Percentiles rank a stretch among this genome's conserved stretches.
phyloP scores from a whole-genome alignment of 2,329 filamentous ascomycete genomes.

The Scleromitrula shiraiana region DNA sequence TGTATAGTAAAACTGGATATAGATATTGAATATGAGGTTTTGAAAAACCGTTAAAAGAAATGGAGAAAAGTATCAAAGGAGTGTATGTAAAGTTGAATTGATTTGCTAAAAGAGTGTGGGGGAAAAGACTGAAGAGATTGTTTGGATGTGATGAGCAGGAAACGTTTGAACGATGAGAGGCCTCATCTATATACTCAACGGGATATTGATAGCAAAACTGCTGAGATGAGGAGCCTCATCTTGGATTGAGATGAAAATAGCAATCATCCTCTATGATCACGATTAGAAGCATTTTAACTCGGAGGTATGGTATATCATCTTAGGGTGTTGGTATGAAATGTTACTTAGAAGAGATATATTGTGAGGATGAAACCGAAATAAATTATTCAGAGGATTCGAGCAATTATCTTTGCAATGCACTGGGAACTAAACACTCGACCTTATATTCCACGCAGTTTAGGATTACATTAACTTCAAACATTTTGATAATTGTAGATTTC shows the following conservation, averaged over 20 bases:
- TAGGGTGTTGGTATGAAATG: no score
- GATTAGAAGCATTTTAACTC: no score
- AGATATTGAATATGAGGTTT: background rate
- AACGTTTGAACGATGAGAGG: background rate
- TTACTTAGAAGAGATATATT: no score
- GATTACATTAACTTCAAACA: no score
- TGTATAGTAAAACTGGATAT: background rate
- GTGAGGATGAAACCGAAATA: no score
- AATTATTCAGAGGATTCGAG: no score
- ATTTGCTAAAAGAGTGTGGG: background rate
- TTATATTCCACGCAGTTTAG: no score
- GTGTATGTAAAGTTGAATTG: background rate
- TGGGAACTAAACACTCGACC: no score
- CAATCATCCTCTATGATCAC: background rate
- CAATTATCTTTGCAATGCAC: no score
- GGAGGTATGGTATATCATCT: no score
- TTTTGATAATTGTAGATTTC: no score
- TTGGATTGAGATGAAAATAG: background rate
- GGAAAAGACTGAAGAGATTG: background rate
- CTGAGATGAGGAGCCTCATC: background rate
- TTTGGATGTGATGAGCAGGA: background rate
- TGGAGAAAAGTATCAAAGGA: background rate
- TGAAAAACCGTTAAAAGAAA: no score
- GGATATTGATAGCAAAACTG: background rate
- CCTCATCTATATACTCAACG: background rate